Base-by-base conservation (phyloP, 495 filamentous ascomycete species). In the Daldinia bambusicola region DNA sequence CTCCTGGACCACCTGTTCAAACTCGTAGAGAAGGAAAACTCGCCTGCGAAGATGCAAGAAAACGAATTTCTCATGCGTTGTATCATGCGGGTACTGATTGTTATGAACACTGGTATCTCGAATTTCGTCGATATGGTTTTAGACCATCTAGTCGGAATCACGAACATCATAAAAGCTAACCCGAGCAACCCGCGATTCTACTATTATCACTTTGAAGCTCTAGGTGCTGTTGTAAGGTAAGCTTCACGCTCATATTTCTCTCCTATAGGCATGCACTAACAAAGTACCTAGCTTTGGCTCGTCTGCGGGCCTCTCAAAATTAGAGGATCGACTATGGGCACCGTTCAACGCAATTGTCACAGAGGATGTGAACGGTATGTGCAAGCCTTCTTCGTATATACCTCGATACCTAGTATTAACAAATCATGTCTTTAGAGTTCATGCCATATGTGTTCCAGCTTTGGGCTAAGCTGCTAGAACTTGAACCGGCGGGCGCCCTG, bases 1-100 rank as follows among this genome's bases (percentile, higher is more conserved):
- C 85, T 99, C 13, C 81, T 98, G 34, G 86, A 93, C 66, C 95
- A 98, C 74, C 87, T 98, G n/a, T 98, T 99, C 83, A 87, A 86
- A 48, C 83, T 99, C 14, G 93, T 99, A 63, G 89, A 95, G 69
- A 90, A 89, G 66, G 89, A 97, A 67, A 81, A 84, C 0, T 89
- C 90, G 9, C 91, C 96, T 20, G 88, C 95, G 70, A 98, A 98
- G 84, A 89, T 98, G 63, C 95, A 98, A 77, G 96, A 99, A 80
- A 98, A 99, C 75, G 96, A 99, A 77, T 99, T 97, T 78, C 80
- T 99, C 68, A 98, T 99, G 94, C 90, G 91, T 60, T 98, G 96
- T 78, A 91, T 97, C 31, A 99, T 99, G 96, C 87, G 96, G 58
- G 93, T 98, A 8, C 83, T 99, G 63, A 92, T 98, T 67, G 93